phyloP scores from a whole-genome alignment of 805 yeast species.

The Starmerella vaccinii region DNA sequence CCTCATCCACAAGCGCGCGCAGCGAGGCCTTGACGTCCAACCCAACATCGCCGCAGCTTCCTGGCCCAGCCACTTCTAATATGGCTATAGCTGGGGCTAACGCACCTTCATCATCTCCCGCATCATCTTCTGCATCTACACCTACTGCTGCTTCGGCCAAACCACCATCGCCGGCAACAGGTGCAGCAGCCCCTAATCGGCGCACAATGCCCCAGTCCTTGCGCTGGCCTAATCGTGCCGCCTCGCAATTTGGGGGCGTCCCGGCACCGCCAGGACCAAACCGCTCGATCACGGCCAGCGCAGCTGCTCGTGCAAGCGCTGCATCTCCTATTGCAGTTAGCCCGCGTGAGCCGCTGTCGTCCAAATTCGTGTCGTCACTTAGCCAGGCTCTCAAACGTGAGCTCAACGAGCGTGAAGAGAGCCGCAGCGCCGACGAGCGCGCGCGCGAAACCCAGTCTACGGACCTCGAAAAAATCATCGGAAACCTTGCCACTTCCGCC shows the following conservation, averaged over 20 bases:
- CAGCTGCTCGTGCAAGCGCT: constrained; percentile 23
- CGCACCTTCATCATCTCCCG: not conserved
- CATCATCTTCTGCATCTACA: not conserved
- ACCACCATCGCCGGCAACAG: not conserved
- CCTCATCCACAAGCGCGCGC: not conserved
- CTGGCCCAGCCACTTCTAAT: not conserved
- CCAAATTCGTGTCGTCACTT: constrained; percentile 18
- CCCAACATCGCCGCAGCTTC: not conserved
- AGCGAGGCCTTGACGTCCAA: not conserved
- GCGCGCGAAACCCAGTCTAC: not conserved
- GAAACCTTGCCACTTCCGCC: not conserved
- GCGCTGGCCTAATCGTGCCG: not conserved
- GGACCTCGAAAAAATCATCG: not conserved
- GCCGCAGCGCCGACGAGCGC: not conserved
- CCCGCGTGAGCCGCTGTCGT: constrained; percentile 21
- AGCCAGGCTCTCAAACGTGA: constrained; percentile 17
- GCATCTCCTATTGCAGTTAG: constrained; percentile 14
- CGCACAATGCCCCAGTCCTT: not conserved
- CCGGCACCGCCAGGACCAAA: not conserved
- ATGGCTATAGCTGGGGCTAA: not conserved
- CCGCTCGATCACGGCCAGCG: constrained; percentile 11
- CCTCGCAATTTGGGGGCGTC: constrained; percentile 7
- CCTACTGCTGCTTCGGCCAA: not conserved
- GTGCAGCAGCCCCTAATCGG: not conserved
- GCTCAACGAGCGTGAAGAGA: constrained; percentile 5